phyloP scores from a whole-genome alignment of 495 filamentous ascomycete species.

The Penicillium desertorum region DNA sequence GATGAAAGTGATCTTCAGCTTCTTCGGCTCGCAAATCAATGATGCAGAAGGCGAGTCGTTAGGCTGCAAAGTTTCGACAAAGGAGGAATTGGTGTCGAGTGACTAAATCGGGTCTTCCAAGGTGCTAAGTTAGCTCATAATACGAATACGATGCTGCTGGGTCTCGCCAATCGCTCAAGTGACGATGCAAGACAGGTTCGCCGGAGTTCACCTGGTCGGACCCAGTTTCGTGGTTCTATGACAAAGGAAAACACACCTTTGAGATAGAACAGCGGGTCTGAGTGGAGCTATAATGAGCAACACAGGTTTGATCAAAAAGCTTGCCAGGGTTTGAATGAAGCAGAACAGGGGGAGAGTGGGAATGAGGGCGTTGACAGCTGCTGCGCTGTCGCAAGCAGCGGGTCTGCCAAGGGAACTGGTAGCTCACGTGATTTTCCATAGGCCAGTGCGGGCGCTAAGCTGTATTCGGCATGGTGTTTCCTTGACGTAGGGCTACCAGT shows the following conservation, averaged over 20 bases:
- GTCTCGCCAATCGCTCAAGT: background rate
- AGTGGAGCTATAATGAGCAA: background rate
- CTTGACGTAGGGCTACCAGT: too few relatives aligned
- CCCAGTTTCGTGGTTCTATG: background rate
- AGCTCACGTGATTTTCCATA: constrained; percentile 1
- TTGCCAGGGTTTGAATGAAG: constrained; percentile 4
- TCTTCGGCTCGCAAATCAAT: constrained; percentile 13
- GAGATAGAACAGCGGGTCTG: background rate
- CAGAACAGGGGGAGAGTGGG: constrained; percentile 25
- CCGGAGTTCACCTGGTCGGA: background rate
- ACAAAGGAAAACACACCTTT: constrained; percentile 6
- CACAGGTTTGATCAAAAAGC: constrained; percentile 4
- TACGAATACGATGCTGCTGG: background rate
- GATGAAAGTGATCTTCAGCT: constrained; percentile 14
- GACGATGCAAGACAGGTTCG: background rate
- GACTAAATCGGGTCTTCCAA: background rate
- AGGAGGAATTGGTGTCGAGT: background rate
- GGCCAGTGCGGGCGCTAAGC: constrained; percentile 2
- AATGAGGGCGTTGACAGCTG: constrained; percentile 25
- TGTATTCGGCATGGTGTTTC: background rate
- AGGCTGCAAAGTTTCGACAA: constrained; percentile 6
- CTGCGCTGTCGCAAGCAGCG: constrained; percentile 41
- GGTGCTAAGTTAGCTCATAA: constrained; percentile 5
- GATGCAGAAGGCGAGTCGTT: constrained; percentile 10
- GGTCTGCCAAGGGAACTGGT: constrained; percentile 39